Conservation (phyloP, 2,329 filamentous ascomycete genomes). For the Diaporthe batatas region DNA sequence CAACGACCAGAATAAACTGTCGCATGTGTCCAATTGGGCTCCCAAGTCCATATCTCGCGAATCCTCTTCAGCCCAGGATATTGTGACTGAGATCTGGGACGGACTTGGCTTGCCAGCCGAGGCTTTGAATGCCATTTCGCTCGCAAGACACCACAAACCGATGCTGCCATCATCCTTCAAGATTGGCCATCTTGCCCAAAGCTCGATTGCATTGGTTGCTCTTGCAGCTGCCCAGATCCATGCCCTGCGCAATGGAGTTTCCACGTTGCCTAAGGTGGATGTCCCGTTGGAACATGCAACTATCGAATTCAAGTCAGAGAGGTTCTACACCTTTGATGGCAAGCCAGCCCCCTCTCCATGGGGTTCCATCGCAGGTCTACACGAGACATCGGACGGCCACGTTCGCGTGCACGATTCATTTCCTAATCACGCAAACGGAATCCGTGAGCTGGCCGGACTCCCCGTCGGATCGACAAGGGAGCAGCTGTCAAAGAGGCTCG, state of each 20-base stretch:
- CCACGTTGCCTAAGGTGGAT: not conserved
- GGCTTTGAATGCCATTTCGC: not conserved
- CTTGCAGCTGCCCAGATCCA: slow-evolving; percentile 1
- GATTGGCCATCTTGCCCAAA: not conserved
- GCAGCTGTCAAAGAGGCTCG: not conserved
- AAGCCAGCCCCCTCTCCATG: not conserved
- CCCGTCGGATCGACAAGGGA: not conserved
- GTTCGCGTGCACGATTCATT: not conserved
- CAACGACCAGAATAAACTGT: too few relatives aligned
- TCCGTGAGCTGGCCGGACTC: not conserved
- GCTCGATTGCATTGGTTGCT: not conserved
- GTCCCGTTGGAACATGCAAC: not conserved
- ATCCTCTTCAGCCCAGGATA: not conserved
- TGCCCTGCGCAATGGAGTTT: not conserved
- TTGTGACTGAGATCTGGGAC: not conserved
- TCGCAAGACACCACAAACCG: not conserved
- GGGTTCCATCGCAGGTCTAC: not conserved
- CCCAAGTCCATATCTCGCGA: not conserved
- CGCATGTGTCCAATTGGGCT: too few relatives aligned
- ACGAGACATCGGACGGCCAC: not conserved
- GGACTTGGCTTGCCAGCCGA: not conserved
- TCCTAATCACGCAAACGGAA: not conserved
- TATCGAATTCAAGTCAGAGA: slow-evolving; percentile 8
- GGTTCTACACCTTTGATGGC: not conserved
- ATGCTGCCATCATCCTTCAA: slow-evolving; percentile 8